phyloP scores from a whole-genome alignment of 192 early-diverging fungal genomes.

The Jimgerdemannia flammicorona region DNA sequence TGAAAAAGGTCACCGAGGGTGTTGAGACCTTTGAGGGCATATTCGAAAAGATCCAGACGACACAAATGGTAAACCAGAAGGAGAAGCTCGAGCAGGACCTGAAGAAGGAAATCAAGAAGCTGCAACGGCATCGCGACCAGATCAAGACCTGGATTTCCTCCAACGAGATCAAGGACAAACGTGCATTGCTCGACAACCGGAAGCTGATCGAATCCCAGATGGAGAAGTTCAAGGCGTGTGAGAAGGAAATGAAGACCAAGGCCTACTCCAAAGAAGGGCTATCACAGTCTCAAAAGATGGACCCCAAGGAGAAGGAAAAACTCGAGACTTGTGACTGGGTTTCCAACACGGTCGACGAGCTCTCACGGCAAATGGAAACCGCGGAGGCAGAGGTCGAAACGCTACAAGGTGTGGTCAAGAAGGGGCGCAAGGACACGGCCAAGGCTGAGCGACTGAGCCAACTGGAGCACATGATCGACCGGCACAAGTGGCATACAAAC shows the following conservation, averaged over 20 bases:
- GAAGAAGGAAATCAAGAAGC: constrained; percentile 99
- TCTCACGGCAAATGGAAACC: constrained; percentile 89
- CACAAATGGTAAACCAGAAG: constrained; percentile 84
- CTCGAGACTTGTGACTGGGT: constrained; percentile 84
- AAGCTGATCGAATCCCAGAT: constrained; percentile 98
- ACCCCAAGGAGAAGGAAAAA: constrained; percentile 94
- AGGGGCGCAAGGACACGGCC: constrained; percentile 74
- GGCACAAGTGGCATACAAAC: constrained; percentile 89
- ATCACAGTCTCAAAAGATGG: constrained; percentile 70
- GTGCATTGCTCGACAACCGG: constrained; percentile 81
- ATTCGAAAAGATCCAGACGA: constrained; percentile 81
- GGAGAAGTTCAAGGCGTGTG: constrained; percentile 97
- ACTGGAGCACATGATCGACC: constrained; percentile 76
- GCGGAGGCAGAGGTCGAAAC: constrained; percentile 87
- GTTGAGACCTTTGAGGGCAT: constrained; percentile 93
- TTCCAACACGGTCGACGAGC: constrained; percentile 73
- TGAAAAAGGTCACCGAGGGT: constrained; percentile 95
- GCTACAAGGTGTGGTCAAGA: constrained; percentile 58
- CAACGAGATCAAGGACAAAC: constrained; percentile 98
- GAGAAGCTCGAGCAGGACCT: constrained; percentile 96
- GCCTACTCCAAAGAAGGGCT: constrained; percentile 97
- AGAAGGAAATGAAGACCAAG: constrained; percentile 99
- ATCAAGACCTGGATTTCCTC: constrained; percentile 96
- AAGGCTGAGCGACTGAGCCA: constrained; percentile 70
- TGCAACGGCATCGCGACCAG: constrained; percentile 94